A percentile compares a stretch with the other conserved stretches of the same genome.
phyloP scores from a whole-genome alignment of 371 early-diverging fungal species.

The Actinomucor elegans region DNA sequence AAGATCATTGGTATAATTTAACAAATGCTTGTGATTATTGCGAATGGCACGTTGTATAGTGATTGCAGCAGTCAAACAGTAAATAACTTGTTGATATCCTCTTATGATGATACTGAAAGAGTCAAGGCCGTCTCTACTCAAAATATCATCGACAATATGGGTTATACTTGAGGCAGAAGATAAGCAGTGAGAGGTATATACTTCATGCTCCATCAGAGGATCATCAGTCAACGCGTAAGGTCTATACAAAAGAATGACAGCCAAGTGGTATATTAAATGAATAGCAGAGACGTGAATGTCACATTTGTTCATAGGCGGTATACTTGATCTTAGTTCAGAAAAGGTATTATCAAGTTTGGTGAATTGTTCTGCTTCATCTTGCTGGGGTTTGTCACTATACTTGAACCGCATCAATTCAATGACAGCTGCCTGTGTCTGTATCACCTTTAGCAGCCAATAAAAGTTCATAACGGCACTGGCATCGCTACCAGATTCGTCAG shows the following conservation, averaged over 20 bases:
- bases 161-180: constrained; percentile 32
- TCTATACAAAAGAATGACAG: constrained; percentile 18
- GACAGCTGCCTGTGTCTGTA: constrained; percentile 32
- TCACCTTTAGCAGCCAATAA: constrained; percentile 35
- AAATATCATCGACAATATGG: constrained; percentile 21
- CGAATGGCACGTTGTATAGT: constrained; percentile 22
- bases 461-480: constrained; percentile 22
- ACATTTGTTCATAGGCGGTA: constrained; percentile 3
- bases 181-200: constrained; percentile 23
- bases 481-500: constrained; percentile 21
- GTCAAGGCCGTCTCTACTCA: constrained; percentile 20
- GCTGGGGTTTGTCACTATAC: background rate
- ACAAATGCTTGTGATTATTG: background rate
- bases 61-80: constrained; percentile 40
- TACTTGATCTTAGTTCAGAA: constrained; percentile 1
- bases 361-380: constrained; percentile 5
- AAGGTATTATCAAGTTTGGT: constrained; percentile 6
- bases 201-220: background rate
- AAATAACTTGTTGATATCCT: constrained; percentile 39
- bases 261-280: constrained; percentile 22
- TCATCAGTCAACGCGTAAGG: constrained; percentile 13
- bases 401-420: constrained; percentile 33
- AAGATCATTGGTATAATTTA: background rate
- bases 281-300: constrained; percentile 5
- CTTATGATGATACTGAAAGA: constrained; percentile 25